These are phyloP conservation scores for Solanum hybrid DNA, from an alignment of 305 asterid genomes.

Conservation along the genomic window DNA sequence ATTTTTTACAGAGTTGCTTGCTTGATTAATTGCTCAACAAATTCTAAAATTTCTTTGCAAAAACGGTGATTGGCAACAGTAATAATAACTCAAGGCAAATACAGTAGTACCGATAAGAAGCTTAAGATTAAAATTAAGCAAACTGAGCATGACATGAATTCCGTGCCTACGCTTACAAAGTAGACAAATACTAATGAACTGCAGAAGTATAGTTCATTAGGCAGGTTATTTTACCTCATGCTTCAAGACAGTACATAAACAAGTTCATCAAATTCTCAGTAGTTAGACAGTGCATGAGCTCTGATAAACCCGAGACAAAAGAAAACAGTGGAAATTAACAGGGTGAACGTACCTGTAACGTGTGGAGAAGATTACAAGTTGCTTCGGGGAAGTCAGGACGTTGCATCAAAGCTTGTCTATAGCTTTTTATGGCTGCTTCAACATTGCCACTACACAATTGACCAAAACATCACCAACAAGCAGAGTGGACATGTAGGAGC, in stretches of 20 bases:
- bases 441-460: conserved; percentile 53
- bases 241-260: neutral
- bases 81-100: neutral
- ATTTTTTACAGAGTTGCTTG: neutral
- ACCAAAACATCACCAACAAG: conserved; percentile 8
- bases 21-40: neutral
- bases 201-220: neutral
- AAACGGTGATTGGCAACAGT: neutral
- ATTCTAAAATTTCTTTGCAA: neutral
- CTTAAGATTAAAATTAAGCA: neutral
- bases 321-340: neutral
- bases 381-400: conserved; percentile 99
- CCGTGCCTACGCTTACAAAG: neutral
- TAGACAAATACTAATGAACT: neutral
- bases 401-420: conserved; percentile 71
- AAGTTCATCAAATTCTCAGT: conserved; percentile 69
- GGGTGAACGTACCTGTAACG: conserved; percentile 57
- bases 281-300: conserved; percentile 25
- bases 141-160: neutral
- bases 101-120: neutral
- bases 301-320: neutral
- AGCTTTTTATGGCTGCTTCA: conserved; percentile 92
- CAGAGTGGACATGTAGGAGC: neutral
- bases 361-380: conserved; percentile 95
- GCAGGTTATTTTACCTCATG: neutral